Evolutionary conservation across 1,284 basidiomycete genomes (phyloP), one percentile per base, ranked within the genome.

Genomic region (Heterobasidion annosum): DNA sequence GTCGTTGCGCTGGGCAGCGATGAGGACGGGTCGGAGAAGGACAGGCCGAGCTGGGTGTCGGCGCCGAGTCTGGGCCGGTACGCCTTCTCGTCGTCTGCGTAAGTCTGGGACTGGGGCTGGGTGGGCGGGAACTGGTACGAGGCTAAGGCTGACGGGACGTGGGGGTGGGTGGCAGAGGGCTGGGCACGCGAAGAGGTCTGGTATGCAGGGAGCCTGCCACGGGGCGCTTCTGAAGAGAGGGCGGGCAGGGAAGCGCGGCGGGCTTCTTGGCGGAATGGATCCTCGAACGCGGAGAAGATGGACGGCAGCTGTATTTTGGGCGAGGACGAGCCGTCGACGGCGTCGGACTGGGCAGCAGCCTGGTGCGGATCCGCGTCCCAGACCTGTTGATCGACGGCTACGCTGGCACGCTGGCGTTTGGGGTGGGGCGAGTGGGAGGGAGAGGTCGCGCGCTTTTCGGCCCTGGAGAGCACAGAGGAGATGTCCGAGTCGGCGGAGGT

Each of bases 241-340:
- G 75, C 78, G 1, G 85, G 83, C 33, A 88, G 72, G 8, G 85
- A 85, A 5, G 82, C 71, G 50, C 85, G 79, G 52, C 85, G 79
- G 55, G 68, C 66, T 51, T 84, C 82, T 62, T 68, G 68, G 55
- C 74, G 77, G 61, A 78, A 79, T 37, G 72, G 72, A 64, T 84
- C 84, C 64, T 82, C 80, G 61, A 88, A 83, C 25, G 82, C 74
- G 37, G 80, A 76, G 59, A 83, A 85, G 61, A 88, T 83, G 59
- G 84, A 85, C 3, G 85, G 85, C 8, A 88, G 74, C 68, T 85
- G 82, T 54, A 88, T 82, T 66, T 81, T 82, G 52, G 73, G 67
- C 57, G 54, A 58, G 73, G 57, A 70, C 64, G 37, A 25, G 25
- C 60, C 51, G 48, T 58, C 57, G 42, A 56, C 54, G 32, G 57